phyloP scores from a whole-genome alignment of 2,329 filamentous ascomycete genomes.

The Verticillium albo-atrum region DNA sequence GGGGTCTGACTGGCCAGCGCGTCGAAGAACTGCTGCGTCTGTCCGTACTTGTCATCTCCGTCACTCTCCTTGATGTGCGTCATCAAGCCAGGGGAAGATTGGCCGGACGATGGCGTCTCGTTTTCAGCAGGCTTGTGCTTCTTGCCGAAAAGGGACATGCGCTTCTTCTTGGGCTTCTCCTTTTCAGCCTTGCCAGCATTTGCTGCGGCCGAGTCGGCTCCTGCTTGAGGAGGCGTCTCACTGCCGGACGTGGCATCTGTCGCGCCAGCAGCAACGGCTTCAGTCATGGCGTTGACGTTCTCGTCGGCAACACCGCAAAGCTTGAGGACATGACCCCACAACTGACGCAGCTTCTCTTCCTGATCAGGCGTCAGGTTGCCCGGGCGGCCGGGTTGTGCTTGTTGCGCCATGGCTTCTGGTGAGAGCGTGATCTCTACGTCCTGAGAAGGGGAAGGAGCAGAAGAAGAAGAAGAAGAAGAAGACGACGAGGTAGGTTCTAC shows the following conservation, averaged over 20 bases:
- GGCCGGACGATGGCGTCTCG: conserved; percentile 26
- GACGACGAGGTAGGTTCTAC: not conserved
- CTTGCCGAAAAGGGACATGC: conserved; percentile 64
- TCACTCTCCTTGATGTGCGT: conserved; percentile 40
- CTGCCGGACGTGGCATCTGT: conserved; percentile 19
- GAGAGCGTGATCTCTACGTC: not conserved
- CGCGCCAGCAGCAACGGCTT: conserved; percentile 25
- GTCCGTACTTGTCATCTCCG: conserved; percentile 86
- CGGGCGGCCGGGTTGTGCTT: conserved; percentile 63
- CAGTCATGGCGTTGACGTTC: conserved; percentile 14
- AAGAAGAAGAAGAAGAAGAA: not conserved
- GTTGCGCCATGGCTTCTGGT: conserved; percentile 30
- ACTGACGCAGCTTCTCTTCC: conserved; percentile 79
- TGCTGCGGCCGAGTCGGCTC: not conserved
- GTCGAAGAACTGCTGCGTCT: conserved; percentile 80
- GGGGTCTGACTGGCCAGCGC: conserved; percentile 73
- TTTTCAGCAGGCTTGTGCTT: conserved; percentile 51
- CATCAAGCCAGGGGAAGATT: conserved; percentile 26
- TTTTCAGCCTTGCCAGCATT: not conserved
- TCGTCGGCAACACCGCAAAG: conserved; percentile 59
- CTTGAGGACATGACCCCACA: conserved; percentile 75
- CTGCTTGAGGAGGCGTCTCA: conserved; percentile 14
- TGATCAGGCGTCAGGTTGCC: conserved; percentile 88
- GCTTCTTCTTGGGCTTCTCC: conserved; percentile 73
- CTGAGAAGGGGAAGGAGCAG: not conserved